These are phyloP conservation scores for Adansonia gregorii DNA, from an alignment of 441 rosid species.

Conservation along the genomic window DNA sequence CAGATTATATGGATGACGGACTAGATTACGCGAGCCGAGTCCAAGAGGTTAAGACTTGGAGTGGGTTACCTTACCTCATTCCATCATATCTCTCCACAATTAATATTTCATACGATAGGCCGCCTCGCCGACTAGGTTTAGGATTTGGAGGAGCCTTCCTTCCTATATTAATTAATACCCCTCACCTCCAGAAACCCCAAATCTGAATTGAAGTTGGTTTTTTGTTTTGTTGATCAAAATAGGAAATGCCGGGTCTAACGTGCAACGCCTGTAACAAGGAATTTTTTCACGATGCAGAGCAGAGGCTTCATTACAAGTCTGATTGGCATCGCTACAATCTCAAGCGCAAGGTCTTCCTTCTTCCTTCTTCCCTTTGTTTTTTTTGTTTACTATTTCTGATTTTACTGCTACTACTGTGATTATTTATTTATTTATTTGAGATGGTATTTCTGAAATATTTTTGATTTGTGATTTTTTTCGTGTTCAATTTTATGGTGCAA, in stretches of 20 bases:
- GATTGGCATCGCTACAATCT: conserved; percentile 99
- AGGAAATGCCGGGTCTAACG: conserved; percentile 66
- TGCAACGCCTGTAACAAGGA: conserved; percentile 93
- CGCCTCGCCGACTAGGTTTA: conserved; percentile 29
- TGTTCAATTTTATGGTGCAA: neutral
- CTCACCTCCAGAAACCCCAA: neutral
- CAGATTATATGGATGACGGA: neutral
- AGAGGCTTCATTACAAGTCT: conserved; percentile 84
- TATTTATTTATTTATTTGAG: neutral
- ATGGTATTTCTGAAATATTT: neutral
- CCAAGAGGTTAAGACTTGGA: neutral
- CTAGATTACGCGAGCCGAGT: neutral
- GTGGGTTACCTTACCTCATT: no score
- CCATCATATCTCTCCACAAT: no score
- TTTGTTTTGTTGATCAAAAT: neutral
- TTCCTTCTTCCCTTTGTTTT: neutral
- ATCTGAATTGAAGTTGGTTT: neutral
- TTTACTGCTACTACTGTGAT: neutral
- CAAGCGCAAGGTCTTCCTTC: conserved; percentile 77
- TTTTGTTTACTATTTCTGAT: neutral
- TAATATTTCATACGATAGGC: no score
- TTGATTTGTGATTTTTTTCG: neutral
- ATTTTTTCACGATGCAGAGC: conserved; percentile 71
- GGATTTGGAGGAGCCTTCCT: neutral
- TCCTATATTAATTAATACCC: neutral